Evolutionary conservation across 768 basidiomycete species (phyloP).

Genomic region (Tubosaeta sp.): DNA sequence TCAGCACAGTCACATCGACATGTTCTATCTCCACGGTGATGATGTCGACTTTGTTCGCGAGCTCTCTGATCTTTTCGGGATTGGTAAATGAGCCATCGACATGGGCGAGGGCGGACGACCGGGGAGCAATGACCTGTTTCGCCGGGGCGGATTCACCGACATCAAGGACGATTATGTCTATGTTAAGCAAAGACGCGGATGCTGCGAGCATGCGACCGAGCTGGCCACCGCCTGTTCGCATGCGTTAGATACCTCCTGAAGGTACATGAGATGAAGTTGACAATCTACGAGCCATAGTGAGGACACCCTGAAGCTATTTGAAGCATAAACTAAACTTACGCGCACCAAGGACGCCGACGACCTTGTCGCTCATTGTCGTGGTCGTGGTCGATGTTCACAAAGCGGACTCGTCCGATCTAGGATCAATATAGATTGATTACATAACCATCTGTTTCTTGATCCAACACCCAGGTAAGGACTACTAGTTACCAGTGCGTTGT

Average conservation of each 20-base stretch:
- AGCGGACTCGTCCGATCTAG: not conserved
- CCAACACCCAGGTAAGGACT: too few species aligned
- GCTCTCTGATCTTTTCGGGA: constrained; percentile 67
- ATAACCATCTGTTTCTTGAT: not conserved
- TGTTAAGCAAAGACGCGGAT: constrained; percentile 82
- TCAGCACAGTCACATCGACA: constrained; percentile 74
- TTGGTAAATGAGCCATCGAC: constrained; percentile 89
- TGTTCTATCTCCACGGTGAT: constrained; percentile 98
- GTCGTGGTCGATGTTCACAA: not conserved
- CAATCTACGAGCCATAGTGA: constrained; percentile 13
- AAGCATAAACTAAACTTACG: constrained; percentile 14
- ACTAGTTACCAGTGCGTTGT: too few species aligned
- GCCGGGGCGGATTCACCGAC: constrained; percentile 77
- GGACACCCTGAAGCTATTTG: not conserved
- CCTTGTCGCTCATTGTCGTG: constrained; percentile 22
- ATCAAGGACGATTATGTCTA: constrained; percentile 83
- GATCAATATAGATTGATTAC: not conserved
- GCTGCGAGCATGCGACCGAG: constrained; percentile 95
- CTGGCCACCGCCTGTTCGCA: constrained; percentile 81
- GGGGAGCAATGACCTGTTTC: constrained; percentile 75
- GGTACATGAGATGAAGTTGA: not conserved
- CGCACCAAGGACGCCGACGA: constrained; percentile 29
- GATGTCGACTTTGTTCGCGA: constrained; percentile 78
- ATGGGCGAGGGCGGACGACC: constrained; percentile 49
- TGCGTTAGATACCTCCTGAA: constrained; percentile 1